Base-by-base conservation (phyloP, 2,329 filamentous ascomycete genomes). In the Chrysosporium keratinophilum region DNA sequence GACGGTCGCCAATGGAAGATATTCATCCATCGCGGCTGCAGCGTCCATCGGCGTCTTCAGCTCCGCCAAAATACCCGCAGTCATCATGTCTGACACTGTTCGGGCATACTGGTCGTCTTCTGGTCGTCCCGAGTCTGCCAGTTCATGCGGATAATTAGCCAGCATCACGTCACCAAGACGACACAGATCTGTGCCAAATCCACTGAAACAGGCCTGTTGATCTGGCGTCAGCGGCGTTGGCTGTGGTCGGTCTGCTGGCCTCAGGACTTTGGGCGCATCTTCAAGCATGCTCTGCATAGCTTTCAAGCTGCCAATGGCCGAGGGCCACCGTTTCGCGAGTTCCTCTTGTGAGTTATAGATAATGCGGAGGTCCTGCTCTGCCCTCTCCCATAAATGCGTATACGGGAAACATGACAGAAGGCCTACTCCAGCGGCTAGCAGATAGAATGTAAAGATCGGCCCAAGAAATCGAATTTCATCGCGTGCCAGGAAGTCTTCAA, bases 381-480 rank as follows among this genome's bases (percentile, higher is more conserved):
- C 59, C 42, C 59, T 56, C 9, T 55, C 56, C 59, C 62, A 63
- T n/a, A 62, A 45, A 11, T 54, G 43, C 10, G 62, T 58, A 31
- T 60, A 56, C 10, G 64, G 63, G 49, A 66, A 69, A 54, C 65
- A 67, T 1, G 69, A 71, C 0, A 71, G 60, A 40, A 70, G 63
- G 0, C 65, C 64, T 52, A 72, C 66, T 9, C 69, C 68, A 3
- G 71, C 66, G 7, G 67, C 68, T 5, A 74, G 59, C 37, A 69
- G 66, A 51, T 73, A 69, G 57, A 72, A 72, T 2, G 71, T 73
- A 58, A 73, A 74, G 11, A 73, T 69, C 0, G 71, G 69, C 0
- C 68, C 70, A 3, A 73, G 61, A 45, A 66, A 72, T 23, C 67
- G 66, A n/a, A 73, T 64, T 55, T 74, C 69, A 53, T 74, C 71